Base-by-base conservation (phyloP, 2,329 filamentous ascomycete species). In the Tympanopsis confertula region DNA sequence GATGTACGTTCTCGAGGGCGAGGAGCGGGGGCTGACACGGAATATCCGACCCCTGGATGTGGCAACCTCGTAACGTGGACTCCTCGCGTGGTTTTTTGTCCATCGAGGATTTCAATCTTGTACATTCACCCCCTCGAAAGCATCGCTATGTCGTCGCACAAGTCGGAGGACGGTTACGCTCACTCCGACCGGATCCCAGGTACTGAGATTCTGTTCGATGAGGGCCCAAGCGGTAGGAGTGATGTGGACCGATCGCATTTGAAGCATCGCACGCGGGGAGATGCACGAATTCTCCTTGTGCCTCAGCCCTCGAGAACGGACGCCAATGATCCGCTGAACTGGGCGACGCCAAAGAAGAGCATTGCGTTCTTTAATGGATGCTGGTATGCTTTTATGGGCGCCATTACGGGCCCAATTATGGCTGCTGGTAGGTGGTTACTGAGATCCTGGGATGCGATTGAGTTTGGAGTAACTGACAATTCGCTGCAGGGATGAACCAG, bases 381-480 rank as follows among this genome's bases (percentile, higher is more conserved):
- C 19, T 33, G 33, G 35, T 51, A 71, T 13, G 60, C 71, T 24
- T 72, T 65, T 47, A 42, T 66, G 3, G 68, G 69, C 38, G 72
- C 74, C 56, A 58, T 71, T 42, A 61, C 74, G 51, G 69, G 62
- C 53, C 74, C 74, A 49, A 74, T 74, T 44, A 52, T 74, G 4
- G 68, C 69, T 0, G 71, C 68, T 14, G 71, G 61, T 0, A 69
- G 69, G 3, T 62, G 63, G 3, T 63, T 74, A 20, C 68, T 66
- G 38, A 65, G 74, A 29, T 51, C 66, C 12, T 45, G 58, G 3
- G 68, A 64, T 4, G 62, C 68, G 3, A 44, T 59, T 5, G 57
- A 62, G 41, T 69, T 71, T 52, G 69, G 65, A 41, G 65, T n/a
- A n/a, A n/a, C n/a, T n/a, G n/a, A n/a, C n/a, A n/a, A n/a, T n/a